Conservation (phyloP, 768 basidiomycete species). For the Auricularia heimuer region DNA sequence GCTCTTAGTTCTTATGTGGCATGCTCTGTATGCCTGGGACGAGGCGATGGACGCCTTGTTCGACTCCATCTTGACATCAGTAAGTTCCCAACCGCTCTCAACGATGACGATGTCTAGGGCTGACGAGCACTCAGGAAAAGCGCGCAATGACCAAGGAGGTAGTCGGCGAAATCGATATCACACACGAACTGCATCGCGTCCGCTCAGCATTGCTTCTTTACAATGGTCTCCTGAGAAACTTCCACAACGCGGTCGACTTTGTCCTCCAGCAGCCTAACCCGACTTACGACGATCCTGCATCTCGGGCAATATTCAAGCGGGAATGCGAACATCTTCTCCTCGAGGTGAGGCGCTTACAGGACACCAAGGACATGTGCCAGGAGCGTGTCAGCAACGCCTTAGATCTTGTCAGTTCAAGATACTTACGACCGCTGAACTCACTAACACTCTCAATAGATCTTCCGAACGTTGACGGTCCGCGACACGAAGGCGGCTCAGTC, state of each 20-base stretch:
- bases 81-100: neutral
- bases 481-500: neutral
- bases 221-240: neutral
- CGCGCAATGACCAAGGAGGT: neutral
- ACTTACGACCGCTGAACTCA: neutral
- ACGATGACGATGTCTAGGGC: neutral
- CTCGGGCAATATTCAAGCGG: slow-evolving; percentile 1
- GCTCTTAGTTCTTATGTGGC: slow-evolving; percentile 7
- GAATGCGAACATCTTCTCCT: slow-evolving; percentile 6
- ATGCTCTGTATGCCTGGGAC: slow-evolving; percentile 12
- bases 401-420: slow-evolving; percentile 2
- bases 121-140: neutral
- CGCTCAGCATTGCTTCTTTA: neutral
- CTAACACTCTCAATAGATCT: neutral
- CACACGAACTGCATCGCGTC: neutral
- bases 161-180: neutral
- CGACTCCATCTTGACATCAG: slow-evolving; percentile 6
- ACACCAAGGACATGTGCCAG: slow-evolving; percentile 6
- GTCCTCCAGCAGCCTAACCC: neutral
- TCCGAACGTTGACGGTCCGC: neutral
- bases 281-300: neutral
- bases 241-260: neutral
- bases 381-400: slow-evolving; percentile 7
- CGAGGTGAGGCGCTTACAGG: slow-evolving; percentile 3
- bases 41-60: slow-evolving; percentile 9